Base-by-base conservation (phyloP, 192 early-diverging fungal species). In the Backusella morwellensis region DNA sequence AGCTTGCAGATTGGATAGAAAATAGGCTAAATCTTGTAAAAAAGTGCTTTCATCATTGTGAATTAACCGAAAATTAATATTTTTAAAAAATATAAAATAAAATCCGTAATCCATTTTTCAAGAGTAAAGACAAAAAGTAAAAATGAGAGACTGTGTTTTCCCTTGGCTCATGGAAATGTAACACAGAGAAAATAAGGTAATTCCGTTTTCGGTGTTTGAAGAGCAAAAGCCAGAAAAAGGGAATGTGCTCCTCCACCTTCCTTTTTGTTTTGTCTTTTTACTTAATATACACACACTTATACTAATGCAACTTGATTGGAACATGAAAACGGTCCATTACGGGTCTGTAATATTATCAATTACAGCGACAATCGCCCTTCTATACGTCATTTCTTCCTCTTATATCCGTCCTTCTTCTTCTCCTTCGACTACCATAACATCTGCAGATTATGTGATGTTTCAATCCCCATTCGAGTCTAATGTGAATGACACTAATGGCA, bases 371-470 rank as follows among this genome's bases (percentile, higher is more conserved):
- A 29, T 63, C 23, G 56, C 56, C 11, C n/a, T 63, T 12, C 14
- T 63, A 14, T 63, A 63, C n/a, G 26, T 63, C 21, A 63, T 63
- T 3, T 9, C 56, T 12, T 29, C 56, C 8, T 8, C 26, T 63
- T 14, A 26, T 29, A 63, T 29, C 21, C 15, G 38, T 11, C 38
- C 38, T 12, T 40, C 50, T 54, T 54, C 50, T 8, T 63, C 56
- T 29, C 29, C 56, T 26, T 63, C 56, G 12, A 35, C 68, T 38
- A 21, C 19, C 35, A 41, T 14, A 70, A 29, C 68, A 2, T 70
- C 68, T 38, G 68, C 68, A 70, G 68, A 70, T 70, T 70, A 70
- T 38, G 56, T 29, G 26, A 63, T 63, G 56, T 63, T 29, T 29
- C 56, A 63, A 26, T 63, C 56, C 3, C 56, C 56, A 63, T 63